Percentiles rank a stretch among this genome's conserved stretches.
Evolutionary conservation across 352 stramenopile species (phyloP).

Genomic region (Phytopythium boreale): DNA sequence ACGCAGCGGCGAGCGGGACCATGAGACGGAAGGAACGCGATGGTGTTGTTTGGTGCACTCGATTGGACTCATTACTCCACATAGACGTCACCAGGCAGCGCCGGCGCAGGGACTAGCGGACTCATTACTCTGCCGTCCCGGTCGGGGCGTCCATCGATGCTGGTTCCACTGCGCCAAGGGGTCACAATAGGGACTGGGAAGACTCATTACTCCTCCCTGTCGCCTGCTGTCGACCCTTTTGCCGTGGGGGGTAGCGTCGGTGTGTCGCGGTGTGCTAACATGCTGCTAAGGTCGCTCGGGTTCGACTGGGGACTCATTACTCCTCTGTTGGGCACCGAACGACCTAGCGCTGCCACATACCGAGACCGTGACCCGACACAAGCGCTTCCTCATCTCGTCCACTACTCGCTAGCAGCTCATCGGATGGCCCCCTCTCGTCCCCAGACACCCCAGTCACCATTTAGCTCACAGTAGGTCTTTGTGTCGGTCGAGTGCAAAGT

Average conservation of each 20-base stretch:
- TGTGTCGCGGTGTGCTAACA: background rate
- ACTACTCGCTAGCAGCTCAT: background rate
- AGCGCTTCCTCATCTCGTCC: background rate
- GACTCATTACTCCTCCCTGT: conserved; percentile 2
- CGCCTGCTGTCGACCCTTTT: background rate
- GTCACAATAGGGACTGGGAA: background rate
- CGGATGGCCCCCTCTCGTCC: no score
- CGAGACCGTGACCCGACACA: background rate
- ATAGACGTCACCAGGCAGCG: background rate
- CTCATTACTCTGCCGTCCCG: background rate
- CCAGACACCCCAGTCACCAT: no score
- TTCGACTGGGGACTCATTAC: background rate
- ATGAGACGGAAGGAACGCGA: background rate
- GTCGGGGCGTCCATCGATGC: background rate
- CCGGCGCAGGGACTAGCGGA: background rate
- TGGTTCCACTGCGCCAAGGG: background rate
- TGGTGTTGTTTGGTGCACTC: background rate
- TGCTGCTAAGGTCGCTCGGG: background rate
- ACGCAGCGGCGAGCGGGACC: background rate
- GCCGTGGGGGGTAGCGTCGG: background rate
- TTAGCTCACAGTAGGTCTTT: background rate
- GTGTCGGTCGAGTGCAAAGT: background rate
- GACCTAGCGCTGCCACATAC: background rate
- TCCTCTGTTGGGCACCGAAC: background rate
- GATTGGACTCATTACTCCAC: conserved; percentile 2